Percentiles rank a stretch among this genome's conserved stretches.
Evolutionary conservation across 2,329 filamentous ascomycete species (phyloP).

Genomic region (Diaporthe australafricana): DNA sequence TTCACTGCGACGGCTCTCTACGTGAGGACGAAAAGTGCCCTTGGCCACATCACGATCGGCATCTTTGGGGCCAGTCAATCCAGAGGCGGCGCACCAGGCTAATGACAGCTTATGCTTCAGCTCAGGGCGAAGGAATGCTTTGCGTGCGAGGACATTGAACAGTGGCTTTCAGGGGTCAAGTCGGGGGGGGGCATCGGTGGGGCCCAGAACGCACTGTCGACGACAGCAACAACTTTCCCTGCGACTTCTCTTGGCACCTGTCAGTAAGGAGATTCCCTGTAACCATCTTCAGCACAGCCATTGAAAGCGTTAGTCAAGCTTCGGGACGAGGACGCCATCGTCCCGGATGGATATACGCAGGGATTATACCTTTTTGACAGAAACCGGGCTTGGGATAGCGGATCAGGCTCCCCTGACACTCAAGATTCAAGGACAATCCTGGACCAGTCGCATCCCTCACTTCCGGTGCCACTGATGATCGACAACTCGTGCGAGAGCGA

Average conservation of each 20-base stretch:
- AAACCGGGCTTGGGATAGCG: constrained; percentile 18
- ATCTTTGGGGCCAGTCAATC: background rate
- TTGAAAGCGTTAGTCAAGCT: constrained; percentile 12
- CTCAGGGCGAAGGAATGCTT: background rate
- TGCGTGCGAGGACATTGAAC: background rate
- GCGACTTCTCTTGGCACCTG: constrained; percentile 24
- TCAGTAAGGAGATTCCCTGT: constrained; percentile 10
- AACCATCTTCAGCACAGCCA: constrained; percentile 5
- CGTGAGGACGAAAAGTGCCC: background rate
- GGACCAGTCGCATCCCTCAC: constrained; percentile 18
- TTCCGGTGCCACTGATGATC: constrained; percentile 13
- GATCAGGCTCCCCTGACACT: constrained; percentile 6
- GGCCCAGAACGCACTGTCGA: background rate
- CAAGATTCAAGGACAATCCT: background rate
- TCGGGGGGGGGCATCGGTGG: constrained; percentile 1
- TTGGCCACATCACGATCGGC: constrained; percentile 8
- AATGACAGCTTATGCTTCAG: constrained; percentile 12
- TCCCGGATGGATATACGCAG: constrained; percentile 23
- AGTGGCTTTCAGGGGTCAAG: constrained; percentile 1
- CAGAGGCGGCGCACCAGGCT: background rate
- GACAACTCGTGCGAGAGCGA: constrained; percentile 13
- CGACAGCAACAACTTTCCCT: constrained; percentile 4
- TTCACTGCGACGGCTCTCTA: background rate
- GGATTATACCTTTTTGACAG: constrained; percentile 17
- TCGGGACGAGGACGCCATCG: constrained; percentile 30